Base-by-base conservation (phyloP, 768 basidiomycete species). In the Psilocybe azurescens region DNA sequence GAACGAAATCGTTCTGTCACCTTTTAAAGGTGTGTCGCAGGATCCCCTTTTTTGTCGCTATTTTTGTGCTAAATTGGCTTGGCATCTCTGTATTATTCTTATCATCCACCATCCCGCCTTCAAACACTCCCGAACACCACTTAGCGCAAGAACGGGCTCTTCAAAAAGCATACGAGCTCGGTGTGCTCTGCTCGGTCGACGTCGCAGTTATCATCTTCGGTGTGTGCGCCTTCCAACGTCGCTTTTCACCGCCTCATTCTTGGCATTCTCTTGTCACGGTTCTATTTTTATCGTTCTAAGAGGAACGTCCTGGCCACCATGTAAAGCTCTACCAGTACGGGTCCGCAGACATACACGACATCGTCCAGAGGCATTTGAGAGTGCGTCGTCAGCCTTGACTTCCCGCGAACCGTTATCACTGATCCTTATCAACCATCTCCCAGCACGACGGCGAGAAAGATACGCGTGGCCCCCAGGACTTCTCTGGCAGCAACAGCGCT, bases 1-100 rank as follows among this genome's bases (percentile, higher is more conserved):
- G 93, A 94, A 78, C 89, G 93, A 78, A 94, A 94, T 76, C 89
- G 93, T 69, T 90, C 91, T 64, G 93, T 94, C 74, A 94, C 93
- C 69, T 94, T 94, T 81, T 94, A 79, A 94, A 94, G 88, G 93
- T 84, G 80, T 68, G 81, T 73, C 65, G 63, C 67, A 66, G 51
- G 56, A 66, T 66, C 69, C 62, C 62, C 61, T 64, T 65, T 67
- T 76, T 79, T 69, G 67, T 78, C 80, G 79, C 86, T 89, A 89
- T 90, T 87, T 86, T 87, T 86, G 81, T 77, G 72, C 67, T 70
- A 68, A 75, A 74, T 38, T 71, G 74, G 76, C 80, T 81, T 78
- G 79, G 81, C 78, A 75, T 64, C 58, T 71, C 50, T 30, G 52
- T 53, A 68, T 73, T 78, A 76, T 81, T 76, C 68, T 69, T 69